Evolutionary conservation across 176 grass and related monocot genomes (phyloP), one percentile per base, ranked within the genome.

Genomic region (Cenchrus fungigraminus): DNA sequence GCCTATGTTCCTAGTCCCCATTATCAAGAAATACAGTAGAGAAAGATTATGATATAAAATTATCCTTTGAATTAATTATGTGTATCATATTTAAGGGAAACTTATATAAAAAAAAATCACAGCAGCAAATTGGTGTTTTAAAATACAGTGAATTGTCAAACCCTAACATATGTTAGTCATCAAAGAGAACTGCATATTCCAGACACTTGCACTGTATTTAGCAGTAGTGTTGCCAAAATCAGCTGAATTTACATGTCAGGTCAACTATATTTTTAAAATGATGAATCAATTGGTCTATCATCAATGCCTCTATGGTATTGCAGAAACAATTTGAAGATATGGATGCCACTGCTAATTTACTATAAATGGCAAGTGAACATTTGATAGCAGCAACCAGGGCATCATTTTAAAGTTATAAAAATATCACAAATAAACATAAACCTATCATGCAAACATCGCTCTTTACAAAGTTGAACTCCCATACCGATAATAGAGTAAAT

Each of bases 271-370:
- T 86, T 67, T 34, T 51, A 57, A 71, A 64, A 64, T 64, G 66
- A 29, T 59, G 20, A 59, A 56, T 65, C 47, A 74, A 59, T 12
- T 49, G 0, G 1, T 73, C 58, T 25, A 16, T 56, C 2, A 2
- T 49, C 43, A 1, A 76, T 43, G 32, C 9, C 73, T 58, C 16
- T 59, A 31, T 9, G 9, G 19, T 60, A 82, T 6, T 62, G 75
- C 56, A 60, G 71, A 87, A 75, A 76, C 40, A 50, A 74, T 49
- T 56, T 58, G 31, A 71, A 17, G 11, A 75, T 40, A 40, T 75
- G 49, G 68, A 79, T 80, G 34, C 32, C 45, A 73, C 68, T 79
- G 34, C 59, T 28, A 22, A 62, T 62, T 9, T 62, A 9, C 16
- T 57, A 83, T 46, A 16, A 22, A 66, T 1, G 9, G 29, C 47